Evolutionary conservation across 2,329 filamentous ascomycete genomes (phyloP).

Genomic region (Arthroderma uncinatum): DNA sequence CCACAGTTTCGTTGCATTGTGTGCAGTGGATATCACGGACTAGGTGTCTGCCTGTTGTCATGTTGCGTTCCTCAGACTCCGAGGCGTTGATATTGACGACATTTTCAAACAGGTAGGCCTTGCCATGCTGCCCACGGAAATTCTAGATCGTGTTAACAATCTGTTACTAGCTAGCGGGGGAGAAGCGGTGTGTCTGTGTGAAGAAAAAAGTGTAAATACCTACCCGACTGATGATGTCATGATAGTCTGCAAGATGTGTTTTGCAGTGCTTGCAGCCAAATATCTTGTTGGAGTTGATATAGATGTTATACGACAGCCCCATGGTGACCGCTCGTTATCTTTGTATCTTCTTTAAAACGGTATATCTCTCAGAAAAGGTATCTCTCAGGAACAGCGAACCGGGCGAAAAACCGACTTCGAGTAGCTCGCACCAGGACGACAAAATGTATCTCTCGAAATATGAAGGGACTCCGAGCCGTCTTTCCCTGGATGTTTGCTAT

Average conservation of each 20-base stretch:
- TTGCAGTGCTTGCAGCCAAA: slow-evolving; percentile 94
- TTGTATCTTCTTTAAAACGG: not conserved
- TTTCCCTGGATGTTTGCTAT: not conserved
- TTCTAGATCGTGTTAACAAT: slow-evolving; percentile 48
- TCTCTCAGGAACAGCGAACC: not conserved
- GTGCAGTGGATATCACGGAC: slow-evolving; percentile 87
- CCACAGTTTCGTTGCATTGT: slow-evolving; percentile 84
- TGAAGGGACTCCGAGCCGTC: too few relatives aligned
- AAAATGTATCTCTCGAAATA: too few relatives aligned
- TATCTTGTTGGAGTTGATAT: slow-evolving; percentile 74
- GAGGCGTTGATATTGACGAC: slow-evolving; percentile 81
- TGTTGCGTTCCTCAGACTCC: slow-evolving; percentile 85
- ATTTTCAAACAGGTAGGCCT: slow-evolving; percentile 88
- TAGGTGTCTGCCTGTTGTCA: slow-evolving; percentile 92
- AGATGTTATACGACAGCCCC: slow-evolving; percentile 86
- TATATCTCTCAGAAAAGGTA: not conserved
- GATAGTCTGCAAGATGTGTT: slow-evolving; percentile 85
- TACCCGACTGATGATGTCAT: slow-evolving; percentile 91
- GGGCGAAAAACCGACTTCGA: too few relatives aligned
- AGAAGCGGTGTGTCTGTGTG: slow-evolving; percentile 6
- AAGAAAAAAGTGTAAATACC: slow-evolving; percentile 33
- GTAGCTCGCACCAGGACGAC: too few relatives aligned
- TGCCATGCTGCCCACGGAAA: slow-evolving; percentile 95
- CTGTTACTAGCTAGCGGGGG: not conserved
- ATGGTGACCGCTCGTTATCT: slow-evolving; percentile 37